A percentile compares a stretch with the other conserved stretches of the same genome.
These are phyloP conservation scores for Arthrobotrys megalospora DNA, from an alignment of 2,329 filamentous ascomycete genomes.

Conservation along the genomic window DNA sequence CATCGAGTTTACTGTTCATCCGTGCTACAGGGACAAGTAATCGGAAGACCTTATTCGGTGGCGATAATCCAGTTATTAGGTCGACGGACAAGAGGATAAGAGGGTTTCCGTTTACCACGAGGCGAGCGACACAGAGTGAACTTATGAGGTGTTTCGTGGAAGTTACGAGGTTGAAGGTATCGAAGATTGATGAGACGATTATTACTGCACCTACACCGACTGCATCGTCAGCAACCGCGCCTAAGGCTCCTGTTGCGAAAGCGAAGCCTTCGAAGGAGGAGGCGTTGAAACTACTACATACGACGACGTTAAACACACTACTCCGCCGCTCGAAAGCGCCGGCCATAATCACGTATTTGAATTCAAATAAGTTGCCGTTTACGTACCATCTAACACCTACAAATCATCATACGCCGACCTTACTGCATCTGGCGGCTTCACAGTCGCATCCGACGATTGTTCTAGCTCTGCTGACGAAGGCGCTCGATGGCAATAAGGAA, in stretches of 20 bases:
- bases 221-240: constrained; percentile 68
- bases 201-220: constrained; percentile 67
- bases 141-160: constrained; percentile 96
- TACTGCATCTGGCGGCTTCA: constrained; percentile 87
- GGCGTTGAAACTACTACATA: constrained; percentile 85
- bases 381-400: constrained; percentile 78
- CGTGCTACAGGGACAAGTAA: constrained; percentile 91
- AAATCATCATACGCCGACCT: constrained; percentile 72
- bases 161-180: constrained; percentile 89
- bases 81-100: constrained; percentile 84
- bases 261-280: constrained; percentile 85
- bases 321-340: constrained; percentile 92
- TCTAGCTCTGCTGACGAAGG: constrained; percentile 81
- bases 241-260: constrained; percentile 69
- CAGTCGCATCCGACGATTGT: constrained; percentile 85
- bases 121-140: constrained; percentile 91
- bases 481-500: constrained; percentile 66
- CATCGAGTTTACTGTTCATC: constrained; percentile 87
- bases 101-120: constrained; percentile 92
- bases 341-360: constrained; percentile 85
- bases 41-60: constrained; percentile 87
- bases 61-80: constrained; percentile 87
- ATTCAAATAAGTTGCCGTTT: constrained; percentile 82
- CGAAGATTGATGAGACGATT: constrained; percentile 79
- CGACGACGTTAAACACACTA: constrained; percentile 87